These are phyloP conservation scores for Rubia yunnanensis DNA, from an alignment of 257 asterid genomes.

Conservation along the genomic window DNA sequence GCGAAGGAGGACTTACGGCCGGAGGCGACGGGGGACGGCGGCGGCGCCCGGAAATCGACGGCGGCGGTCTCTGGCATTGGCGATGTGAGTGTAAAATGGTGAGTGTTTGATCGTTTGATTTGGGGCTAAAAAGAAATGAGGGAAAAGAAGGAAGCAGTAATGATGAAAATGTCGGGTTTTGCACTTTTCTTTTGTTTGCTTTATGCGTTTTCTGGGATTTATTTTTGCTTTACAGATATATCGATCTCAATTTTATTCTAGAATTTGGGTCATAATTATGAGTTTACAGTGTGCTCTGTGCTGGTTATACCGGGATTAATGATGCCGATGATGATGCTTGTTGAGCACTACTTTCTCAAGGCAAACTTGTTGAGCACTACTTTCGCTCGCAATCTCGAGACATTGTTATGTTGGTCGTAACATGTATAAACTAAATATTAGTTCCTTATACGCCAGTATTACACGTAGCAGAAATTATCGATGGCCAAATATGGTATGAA, in stretches of 20 bases:
- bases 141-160: constrained; percentile 47
- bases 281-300: constrained; percentile 4
- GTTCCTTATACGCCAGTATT: too few species aligned
- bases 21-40: constrained; percentile 83
- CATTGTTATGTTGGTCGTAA: too few species aligned
- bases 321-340: constrained; percentile 4
- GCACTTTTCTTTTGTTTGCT: constrained; percentile 25
- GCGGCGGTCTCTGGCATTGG: constrained; percentile 12
- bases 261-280: constrained; percentile 1
- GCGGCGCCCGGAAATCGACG: constrained; percentile 79
- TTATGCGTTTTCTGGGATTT: constrained; percentile 8
- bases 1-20: constrained; percentile 48
- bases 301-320: background rate
- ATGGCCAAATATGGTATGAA: too few species aligned
- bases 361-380: background rate
- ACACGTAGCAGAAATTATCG: too few species aligned
- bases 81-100: background rate
- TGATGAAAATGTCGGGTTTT: constrained; percentile 58
- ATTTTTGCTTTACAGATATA: constrained; percentile 69
- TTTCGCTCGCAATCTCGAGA: too few species aligned
- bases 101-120: constrained; percentile 1
- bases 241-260: constrained; percentile 16
- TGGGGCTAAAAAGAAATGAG: background rate
- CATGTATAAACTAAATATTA: too few species aligned
- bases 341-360: constrained; percentile 1